These are phyloP conservation scores for Fomes fomentarius DNA, from an alignment of 1,284 basidiomycete genomes.

Conservation along the genomic window DNA sequence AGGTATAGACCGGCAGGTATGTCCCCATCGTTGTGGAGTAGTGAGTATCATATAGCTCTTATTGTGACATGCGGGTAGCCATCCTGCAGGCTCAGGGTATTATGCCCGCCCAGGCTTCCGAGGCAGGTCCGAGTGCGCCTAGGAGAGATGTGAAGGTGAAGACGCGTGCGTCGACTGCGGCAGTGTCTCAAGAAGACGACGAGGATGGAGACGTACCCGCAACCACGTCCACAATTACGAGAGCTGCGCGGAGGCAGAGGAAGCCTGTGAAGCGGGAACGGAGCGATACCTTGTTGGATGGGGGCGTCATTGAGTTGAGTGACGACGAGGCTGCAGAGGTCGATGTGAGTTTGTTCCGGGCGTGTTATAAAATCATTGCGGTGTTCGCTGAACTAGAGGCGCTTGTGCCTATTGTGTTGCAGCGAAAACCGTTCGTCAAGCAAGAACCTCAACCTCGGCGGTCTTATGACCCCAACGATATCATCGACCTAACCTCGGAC, in stretches of 20 bases:
- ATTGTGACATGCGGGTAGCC: neutral
- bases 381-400: neutral
- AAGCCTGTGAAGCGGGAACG: constrained; percentile 9
- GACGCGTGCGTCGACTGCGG: neutral
- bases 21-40: neutral
- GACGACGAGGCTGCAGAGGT: constrained; percentile 14
- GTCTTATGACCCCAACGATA: constrained; percentile 11
- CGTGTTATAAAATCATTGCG: too few relatives aligned
- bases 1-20: constrained; percentile 16
- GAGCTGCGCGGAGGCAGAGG: neutral
- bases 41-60: too few relatives aligned
- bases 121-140: neutral
- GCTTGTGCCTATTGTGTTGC: neutral
- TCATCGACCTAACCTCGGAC: constrained; percentile 22
- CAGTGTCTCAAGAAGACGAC: too few relatives aligned
- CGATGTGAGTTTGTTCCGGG: neutral
- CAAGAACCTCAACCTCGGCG: neutral
- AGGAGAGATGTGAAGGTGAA: neutral
- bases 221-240: too few relatives aligned
- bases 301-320: constrained; percentile 17
- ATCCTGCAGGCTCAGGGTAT: constrained; percentile 19
- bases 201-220: too few relatives aligned
- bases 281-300: neutral
- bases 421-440: constrained; percentile 12
- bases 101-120: neutral